Percentiles rank a stretch among this genome's conserved stretches.
These are phyloP conservation scores for Gryganskiella cystojenkinii DNA, from an alignment of 192 early-diverging fungal genomes.

Conservation along the genomic window DNA sequence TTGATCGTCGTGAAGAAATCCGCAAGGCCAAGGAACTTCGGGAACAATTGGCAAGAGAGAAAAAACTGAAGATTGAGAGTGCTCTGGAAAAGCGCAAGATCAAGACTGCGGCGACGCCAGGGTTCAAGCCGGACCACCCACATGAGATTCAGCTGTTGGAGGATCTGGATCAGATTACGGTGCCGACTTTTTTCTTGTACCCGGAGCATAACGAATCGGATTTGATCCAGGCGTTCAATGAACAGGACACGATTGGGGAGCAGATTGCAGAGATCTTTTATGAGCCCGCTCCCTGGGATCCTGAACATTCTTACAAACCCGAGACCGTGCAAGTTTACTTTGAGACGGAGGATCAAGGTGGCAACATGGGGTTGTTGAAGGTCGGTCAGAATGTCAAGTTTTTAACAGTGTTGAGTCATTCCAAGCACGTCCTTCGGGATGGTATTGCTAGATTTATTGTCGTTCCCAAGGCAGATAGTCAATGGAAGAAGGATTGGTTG, in stretches of 20 bases:
- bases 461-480: slow-evolving; percentile 67
- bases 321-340: slow-evolving; percentile 85
- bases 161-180: slow-evolving; percentile 67
- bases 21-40: slow-evolving; percentile 54
- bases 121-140: slow-evolving; percentile 47
- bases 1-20: slow-evolving; percentile 38
- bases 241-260: slow-evolving; percentile 82
- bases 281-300: slow-evolving; percentile 88
- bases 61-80: slow-evolving; percentile 46
- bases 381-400: slow-evolving; percentile 71
- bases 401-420: slow-evolving; percentile 67
- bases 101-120: slow-evolving; percentile 52
- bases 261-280: slow-evolving; percentile 88
- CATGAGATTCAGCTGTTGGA: slow-evolving; percentile 69
- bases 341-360: slow-evolving; percentile 65
- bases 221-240: slow-evolving; percentile 86
- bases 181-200: slow-evolving; percentile 94
- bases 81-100: slow-evolving; percentile 57
- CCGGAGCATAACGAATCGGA: slow-evolving; percentile 94
- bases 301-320: slow-evolving; percentile 69
- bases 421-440: slow-evolving; percentile 81
- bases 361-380: slow-evolving; percentile 69
- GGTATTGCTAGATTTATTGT: slow-evolving; percentile 90
- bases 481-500: slow-evolving; percentile 54
- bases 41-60: slow-evolving; percentile 58